Evolutionary conservation across 2,329 filamentous ascomycete genomes (phyloP), one percentile per base, ranked within the genome.

Genomic region (Colletotrichum phormii): DNA sequence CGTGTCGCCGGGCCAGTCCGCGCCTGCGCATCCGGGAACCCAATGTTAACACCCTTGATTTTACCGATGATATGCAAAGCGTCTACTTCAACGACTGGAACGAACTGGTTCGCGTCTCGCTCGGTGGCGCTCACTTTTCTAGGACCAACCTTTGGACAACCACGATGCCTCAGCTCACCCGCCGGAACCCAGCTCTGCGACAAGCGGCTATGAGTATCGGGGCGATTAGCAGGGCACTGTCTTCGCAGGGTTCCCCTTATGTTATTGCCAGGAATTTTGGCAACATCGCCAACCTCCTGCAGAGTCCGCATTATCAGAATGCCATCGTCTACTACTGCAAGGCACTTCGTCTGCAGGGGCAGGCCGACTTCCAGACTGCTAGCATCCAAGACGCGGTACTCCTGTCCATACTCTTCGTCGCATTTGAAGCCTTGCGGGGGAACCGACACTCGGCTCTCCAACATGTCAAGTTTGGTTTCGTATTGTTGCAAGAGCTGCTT

Each of bases 191-290:
- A 0, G 81, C 80, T 0, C 73, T 85, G 6, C 78, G 83, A 29
- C 83, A 81, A 54, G 83, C 79, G 3, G 83, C 83, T 64, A 84
- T 85, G 79, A 82, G 83, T 7, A 79, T 85, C 15, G 83, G 83
- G 0, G 83, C 83, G 4, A 71, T 85, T 13, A 80, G 81, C 26
- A 82, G 79, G 58, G 82, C 83, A 2, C 55, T 73, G 29, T 46
- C 63, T 5, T 22, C 70, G 26, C 60, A 70, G 1, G 18, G 49
- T 9, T 59, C 35, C 35, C 35, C 35, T 55, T 72, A 72, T 49
- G 49, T 72, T 22, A 33, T 72, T 15, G 46, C 37, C n/a, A 37
- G 70, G 24, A 72, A 72, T 51, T 72, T 72, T 22, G 15, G 18
- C 15, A 37, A 35, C 60, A 42, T 73, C 35, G 67, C 71, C 46